Base-by-base conservation (phyloP, 176 grass and related monocot species). In the Areca catechu region DNA sequence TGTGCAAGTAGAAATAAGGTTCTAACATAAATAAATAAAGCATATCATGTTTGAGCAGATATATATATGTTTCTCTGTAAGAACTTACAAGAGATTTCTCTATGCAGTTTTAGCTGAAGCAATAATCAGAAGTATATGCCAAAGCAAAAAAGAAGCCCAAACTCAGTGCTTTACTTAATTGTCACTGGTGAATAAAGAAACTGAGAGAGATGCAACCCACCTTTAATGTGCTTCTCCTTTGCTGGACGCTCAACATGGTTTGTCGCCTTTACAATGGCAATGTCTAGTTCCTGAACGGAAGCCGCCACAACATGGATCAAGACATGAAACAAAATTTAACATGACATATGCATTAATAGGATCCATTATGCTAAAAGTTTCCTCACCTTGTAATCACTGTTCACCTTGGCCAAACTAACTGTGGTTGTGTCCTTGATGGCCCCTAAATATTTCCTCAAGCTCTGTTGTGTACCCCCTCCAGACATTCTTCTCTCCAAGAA, bases 341-440 rank as follows among this genome's bases (percentile, higher is more conserved):
- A 58, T 51, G 7, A 52, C 28, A 52, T 51, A 14, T 3, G 28
- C 20, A 19, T 67, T 60, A 58, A 25, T 56, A 51, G 67, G 10
- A 71, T 51, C 4, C 16, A 50, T 54, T 37, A n/a, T 49, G 20
- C 52, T 2, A 43, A 12, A 43, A 12, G 14, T 43, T 43, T 0
- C 22, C 57, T 70, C 34, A 97, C 93, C 93, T 97, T 97, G 56
- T 91, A 97, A 57, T 97, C 81, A 28, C 93, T 97, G 66, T 97
- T 97, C 19, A 97, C 87, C 83, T 97, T 97, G 24, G 93, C 87
- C 71, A 97, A 79, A 71, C 75, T 76, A 24, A 97, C 83, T 2
- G 92, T 97, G 48, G 92, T 97, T 2, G 83, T 82, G 69, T 97
- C 92, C 75, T 97, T 97, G 47, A 97, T 79, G 54, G 86, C 86